phyloP scores from a whole-genome alignment of 163 green algal species.

The Scenedesmus sp. region DNA sequence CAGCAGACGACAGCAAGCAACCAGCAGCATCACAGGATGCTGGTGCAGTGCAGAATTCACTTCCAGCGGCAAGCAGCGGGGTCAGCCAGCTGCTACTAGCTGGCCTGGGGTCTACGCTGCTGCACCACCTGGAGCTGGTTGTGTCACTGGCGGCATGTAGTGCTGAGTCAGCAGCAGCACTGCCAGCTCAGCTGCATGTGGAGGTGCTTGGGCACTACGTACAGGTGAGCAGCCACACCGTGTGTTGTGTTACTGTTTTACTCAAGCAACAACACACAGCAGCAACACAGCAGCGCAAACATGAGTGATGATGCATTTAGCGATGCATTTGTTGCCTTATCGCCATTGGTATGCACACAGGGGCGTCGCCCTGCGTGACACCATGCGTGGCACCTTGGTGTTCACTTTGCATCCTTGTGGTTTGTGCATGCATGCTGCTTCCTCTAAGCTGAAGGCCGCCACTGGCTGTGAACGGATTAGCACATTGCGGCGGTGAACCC shows the following conservation, averaged over 20 bases:
- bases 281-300: too few relatives aligned
- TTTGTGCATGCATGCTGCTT: neutral
- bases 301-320: too few relatives aligned
- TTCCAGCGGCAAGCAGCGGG: neutral
- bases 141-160: neutral
- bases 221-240: neutral
- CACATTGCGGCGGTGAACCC: neutral
- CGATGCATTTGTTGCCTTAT: too few relatives aligned
- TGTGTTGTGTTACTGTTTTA: too few relatives aligned
- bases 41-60: neutral
- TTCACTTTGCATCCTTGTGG: too few relatives aligned
- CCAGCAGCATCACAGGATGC: neutral
- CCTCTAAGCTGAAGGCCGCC: neutral
- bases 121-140: constrained; percentile 4
- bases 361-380: too few relatives aligned
- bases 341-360: too few relatives aligned
- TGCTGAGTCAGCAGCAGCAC: neutral
- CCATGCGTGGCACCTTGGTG: too few relatives aligned
- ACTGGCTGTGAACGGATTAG: neutral
- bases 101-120: neutral
- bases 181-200: neutral
- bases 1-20: neutral
- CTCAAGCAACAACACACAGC: too few relatives aligned
- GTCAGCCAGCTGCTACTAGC: neutral
- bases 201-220: constrained; percentile 7